Conservation (phyloP, 139 green algal genomes). For the Nannochloris sp. region DNA sequence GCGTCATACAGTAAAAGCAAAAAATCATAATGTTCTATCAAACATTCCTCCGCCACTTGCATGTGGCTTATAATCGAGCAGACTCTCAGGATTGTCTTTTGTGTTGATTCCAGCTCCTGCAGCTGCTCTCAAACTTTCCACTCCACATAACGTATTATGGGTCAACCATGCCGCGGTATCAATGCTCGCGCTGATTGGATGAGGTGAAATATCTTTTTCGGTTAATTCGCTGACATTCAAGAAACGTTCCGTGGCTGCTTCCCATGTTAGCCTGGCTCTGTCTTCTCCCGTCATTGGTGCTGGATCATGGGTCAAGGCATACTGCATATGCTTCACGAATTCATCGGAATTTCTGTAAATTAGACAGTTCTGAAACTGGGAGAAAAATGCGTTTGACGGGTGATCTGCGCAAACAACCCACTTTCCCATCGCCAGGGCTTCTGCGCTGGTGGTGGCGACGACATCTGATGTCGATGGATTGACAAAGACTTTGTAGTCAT, state of each 20-base stretch:
- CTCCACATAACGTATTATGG: conserved; percentile 49
- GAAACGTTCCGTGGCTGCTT: conserved; percentile 92
- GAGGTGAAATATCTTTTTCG: conserved; percentile 32
- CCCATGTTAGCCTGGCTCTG: conserved; percentile 79
- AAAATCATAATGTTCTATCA: conserved; percentile 24
- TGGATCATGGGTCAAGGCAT: conserved; percentile 59
- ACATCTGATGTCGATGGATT: conserved; percentile 91
- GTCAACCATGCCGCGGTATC: conserved; percentile 50
- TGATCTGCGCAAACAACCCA: conserved; percentile 91
- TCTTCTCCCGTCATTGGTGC: conserved; percentile 65
- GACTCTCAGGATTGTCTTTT: conserved; percentile 49
- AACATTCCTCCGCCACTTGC: conserved; percentile 50
- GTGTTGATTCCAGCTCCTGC: conserved; percentile 61
- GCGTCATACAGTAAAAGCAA: not conserved
- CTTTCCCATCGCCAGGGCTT: conserved; percentile 98
- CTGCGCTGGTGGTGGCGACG: conserved; percentile 94
- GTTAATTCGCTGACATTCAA: conserved; percentile 68
- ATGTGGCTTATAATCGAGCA: conserved; percentile 50
- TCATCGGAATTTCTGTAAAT: conserved; percentile 65
- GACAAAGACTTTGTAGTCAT: conserved; percentile 94
- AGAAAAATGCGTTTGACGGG: conserved; percentile 92
- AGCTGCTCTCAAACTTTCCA: conserved; percentile 47
- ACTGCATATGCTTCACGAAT: conserved; percentile 68
- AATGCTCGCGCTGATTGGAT: conserved; percentile 18
- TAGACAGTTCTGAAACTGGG: conserved; percentile 75